Percentiles rank a stretch among this genome's conserved stretches.
These are phyloP conservation scores for Sporothrix protearum DNA, from an alignment of 2,329 filamentous ascomycete genomes.

Conservation along the genomic window DNA sequence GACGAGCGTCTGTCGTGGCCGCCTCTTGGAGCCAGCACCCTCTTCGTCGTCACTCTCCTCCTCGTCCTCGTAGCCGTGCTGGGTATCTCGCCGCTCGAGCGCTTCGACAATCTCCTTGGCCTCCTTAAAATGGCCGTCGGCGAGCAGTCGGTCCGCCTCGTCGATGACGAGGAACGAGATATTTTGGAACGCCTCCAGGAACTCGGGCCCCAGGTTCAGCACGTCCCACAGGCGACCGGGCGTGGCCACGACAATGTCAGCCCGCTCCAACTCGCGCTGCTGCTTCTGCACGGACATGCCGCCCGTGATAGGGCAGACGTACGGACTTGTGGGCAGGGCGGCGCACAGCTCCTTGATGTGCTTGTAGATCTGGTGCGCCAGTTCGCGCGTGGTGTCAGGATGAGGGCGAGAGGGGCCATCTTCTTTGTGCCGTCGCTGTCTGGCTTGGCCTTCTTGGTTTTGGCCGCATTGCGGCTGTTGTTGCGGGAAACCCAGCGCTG, in stretches of 20 bases:
- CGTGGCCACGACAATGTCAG: conserved; percentile 90
- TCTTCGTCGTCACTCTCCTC: conserved; percentile 46
- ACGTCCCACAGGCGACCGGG: conserved; percentile 95
- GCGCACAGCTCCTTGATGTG: conserved; percentile 75
- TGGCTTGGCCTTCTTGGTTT: conserved; percentile 28
- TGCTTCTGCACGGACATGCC: conserved; percentile 95
- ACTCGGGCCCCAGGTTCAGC: conserved; percentile 67
- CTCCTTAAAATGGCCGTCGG: conserved; percentile 93
- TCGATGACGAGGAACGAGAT: conserved; percentile 86
- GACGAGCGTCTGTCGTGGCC: conserved; percentile 77
- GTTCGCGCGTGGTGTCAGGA: conserved; percentile 90
- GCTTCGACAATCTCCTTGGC: conserved; percentile 81
- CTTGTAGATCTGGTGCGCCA: conserved; percentile 85
- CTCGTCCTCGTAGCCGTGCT: conserved; percentile 46
- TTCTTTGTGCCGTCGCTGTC: neutral
- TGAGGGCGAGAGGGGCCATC: conserved; percentile 62
- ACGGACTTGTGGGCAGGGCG: conserved; percentile 57
- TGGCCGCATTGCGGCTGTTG: conserved; percentile 31
- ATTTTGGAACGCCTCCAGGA: conserved; percentile 66
- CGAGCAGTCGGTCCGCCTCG: conserved; percentile 87
- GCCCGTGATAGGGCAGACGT: conserved; percentile 85
- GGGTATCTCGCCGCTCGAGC: conserved; percentile 68
- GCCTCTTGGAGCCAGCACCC: conserved; percentile 11
- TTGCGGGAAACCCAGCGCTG: conserved; percentile 66
- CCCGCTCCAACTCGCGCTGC: conserved; percentile 74